phyloP scores from a whole-genome alignment of 2,329 filamentous ascomycete genomes.

The Rhytidhysteron rufulum region DNA sequence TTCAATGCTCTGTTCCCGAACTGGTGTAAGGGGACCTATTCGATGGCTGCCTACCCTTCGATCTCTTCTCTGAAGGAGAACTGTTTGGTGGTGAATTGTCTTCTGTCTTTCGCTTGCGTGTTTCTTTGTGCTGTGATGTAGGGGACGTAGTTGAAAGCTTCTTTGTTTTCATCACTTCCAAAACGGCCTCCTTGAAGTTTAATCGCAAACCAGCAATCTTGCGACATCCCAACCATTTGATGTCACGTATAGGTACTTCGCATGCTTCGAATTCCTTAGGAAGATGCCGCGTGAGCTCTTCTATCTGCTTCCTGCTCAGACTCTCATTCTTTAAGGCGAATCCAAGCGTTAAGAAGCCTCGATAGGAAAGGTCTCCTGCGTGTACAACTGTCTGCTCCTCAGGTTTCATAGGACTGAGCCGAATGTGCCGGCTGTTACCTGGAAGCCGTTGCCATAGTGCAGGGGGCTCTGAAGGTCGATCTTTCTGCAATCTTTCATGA shows the following conservation, averaged over 20 bases:
- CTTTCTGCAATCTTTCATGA: conserved; percentile 3
- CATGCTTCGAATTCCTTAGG: background rate
- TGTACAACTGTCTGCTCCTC: background rate
- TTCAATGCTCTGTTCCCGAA: too few species aligned
- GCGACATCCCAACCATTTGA: background rate
- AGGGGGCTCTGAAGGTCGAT: background rate
- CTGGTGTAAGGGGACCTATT: too few species aligned
- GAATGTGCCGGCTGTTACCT: background rate
- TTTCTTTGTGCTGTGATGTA: background rate
- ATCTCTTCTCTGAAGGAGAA: too few species aligned
- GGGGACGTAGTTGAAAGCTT: background rate
- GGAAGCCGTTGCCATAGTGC: conserved; percentile 1
- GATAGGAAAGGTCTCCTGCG: background rate
- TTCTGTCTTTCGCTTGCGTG: background rate
- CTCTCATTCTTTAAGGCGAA: background rate
- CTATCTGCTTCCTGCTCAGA: background rate
- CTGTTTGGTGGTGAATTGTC: too few species aligned
- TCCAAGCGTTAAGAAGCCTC: background rate
- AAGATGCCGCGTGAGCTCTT: background rate
- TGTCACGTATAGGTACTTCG: background rate
- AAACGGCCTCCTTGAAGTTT: background rate
- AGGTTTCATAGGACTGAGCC: background rate
- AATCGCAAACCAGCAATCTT: background rate
- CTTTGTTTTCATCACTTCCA: background rate
- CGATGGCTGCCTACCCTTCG: too few species aligned